These are phyloP conservation scores for Stachybotrys elegans DNA, from an alignment of 2,329 filamentous ascomycete genomes.

Conservation along the genomic window DNA sequence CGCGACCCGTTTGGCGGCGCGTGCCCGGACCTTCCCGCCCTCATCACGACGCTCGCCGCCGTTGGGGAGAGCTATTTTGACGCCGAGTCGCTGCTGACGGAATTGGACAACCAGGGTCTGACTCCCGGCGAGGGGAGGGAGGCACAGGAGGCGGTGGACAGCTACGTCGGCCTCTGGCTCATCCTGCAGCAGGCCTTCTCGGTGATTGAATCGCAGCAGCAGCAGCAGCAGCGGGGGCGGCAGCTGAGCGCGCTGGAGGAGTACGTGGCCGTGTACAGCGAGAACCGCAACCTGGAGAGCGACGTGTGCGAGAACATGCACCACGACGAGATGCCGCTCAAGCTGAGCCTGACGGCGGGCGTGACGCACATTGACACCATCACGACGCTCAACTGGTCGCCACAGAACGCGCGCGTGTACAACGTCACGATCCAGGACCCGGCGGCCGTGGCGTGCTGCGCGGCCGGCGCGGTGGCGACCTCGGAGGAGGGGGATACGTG, in stretches of 20 bases:
- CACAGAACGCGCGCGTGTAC: slow-evolving; percentile 15
- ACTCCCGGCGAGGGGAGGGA: slow-evolving; percentile 12
- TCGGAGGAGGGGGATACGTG: slow-evolving; percentile 14
- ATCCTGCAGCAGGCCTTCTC: slow-evolving; percentile 25
- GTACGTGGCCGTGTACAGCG: slow-evolving; percentile 26
- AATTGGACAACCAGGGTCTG: slow-evolving; percentile 18
- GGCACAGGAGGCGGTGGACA: slow-evolving; percentile 19
- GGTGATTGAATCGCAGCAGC: slow-evolving; percentile 6
- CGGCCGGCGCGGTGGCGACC: slow-evolving; percentile 17
- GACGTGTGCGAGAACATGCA: slow-evolving; percentile 31
- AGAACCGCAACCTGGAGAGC: slow-evolving; percentile 20
- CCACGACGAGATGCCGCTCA: slow-evolving; percentile 22
- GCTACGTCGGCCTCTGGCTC: slow-evolving; percentile 24
- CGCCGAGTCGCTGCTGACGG: slow-evolving; percentile 16
- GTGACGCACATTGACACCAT: slow-evolving; percentile 20
- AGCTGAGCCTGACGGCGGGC: slow-evolving; percentile 27
- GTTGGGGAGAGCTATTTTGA: slow-evolving; percentile 24
- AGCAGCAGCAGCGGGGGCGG: too few relatives aligned
- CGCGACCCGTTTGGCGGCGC: slow-evolving; percentile 29
- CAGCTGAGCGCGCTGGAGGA: slow-evolving; percentile 23
- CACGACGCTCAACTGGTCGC: slow-evolving; percentile 23
- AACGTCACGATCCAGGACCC: slow-evolving; percentile 30
- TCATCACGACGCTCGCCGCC: slow-evolving; percentile 25
- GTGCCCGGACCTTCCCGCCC: slow-evolving; percentile 28
- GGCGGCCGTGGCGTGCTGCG: slow-evolving; percentile 26